phyloP scores from a whole-genome alignment of 345 rosid species.

The Mercurialis annua region DNA sequence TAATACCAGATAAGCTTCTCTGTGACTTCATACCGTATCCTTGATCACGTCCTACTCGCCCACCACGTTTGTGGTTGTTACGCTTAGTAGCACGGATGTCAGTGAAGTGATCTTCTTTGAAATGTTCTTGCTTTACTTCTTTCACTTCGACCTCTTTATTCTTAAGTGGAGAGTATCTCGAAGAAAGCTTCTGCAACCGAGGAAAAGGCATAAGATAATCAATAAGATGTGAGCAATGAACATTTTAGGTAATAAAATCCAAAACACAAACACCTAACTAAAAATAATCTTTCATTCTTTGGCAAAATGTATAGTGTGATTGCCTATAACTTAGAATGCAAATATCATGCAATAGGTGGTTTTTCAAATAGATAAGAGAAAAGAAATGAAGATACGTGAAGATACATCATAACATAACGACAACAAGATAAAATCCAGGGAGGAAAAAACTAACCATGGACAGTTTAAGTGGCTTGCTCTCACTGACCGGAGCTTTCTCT shows the following conservation, averaged over 20 bases:
- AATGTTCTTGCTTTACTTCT: slow-evolving; percentile 37
- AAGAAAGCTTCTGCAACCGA: slow-evolving; percentile 54
- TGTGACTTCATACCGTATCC: slow-evolving; percentile 49
- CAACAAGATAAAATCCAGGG: background rate
- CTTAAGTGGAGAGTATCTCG: slow-evolving; percentile 41
- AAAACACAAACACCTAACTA: background rate
- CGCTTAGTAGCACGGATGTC: slow-evolving; percentile 39
- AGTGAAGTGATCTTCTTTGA: slow-evolving; percentile 36
- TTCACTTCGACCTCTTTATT: slow-evolving; percentile 42
- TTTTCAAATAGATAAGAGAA: background rate
- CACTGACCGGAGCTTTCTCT: slow-evolving; percentile 52
- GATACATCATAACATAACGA: too few relatives aligned
- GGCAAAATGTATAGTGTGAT: background rate
- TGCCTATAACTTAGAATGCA: background rate
- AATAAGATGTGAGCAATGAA: background rate
- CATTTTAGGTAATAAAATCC: background rate
- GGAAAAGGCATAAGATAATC: slow-evolving; percentile 9
- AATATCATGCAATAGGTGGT: background rate
- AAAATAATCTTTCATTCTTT: background rate
- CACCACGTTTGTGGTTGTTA: slow-evolving; percentile 55
- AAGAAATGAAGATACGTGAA: background rate
- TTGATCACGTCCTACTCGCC: slow-evolving; percentile 51
- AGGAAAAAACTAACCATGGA: slow-evolving; percentile 47
- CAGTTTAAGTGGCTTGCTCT: slow-evolving; percentile 41
- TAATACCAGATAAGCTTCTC: slow-evolving; percentile 44